Base-by-base conservation (phyloP, 768 basidiomycete genomes). In the Boletus tomentosulus region DNA sequence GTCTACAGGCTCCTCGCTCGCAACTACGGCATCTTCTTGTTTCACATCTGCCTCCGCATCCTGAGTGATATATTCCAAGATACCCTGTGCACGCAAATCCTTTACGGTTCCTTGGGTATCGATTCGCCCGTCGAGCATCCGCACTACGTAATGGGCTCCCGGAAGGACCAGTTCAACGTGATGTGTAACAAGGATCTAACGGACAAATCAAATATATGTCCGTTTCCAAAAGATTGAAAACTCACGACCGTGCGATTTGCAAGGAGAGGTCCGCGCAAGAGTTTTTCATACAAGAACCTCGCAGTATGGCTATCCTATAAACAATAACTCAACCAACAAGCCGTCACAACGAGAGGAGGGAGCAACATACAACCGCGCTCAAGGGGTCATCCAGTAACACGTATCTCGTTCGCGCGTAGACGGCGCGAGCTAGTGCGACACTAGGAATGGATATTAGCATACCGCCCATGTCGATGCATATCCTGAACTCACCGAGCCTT, bases 151-250 rank as follows among this genome's bases (percentile, higher is more conserved):
- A 60, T 84, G 63, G 0, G 87, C 81, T 0, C 82, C 84, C 0
- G 90, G 85, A 6, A 91, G 78, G 16, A 92, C 84, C 1, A 94
- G 79, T 47, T 92, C 87, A 27, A 92, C 84, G 62, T 92, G 89
- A 57, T 93, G 91, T 0, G 89, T 90, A 34, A 93, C 89, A 4
- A 87, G 74, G 38, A 86, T 72, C 84, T 84, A 54, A 3, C 10
- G 11, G 1, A 28, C 3, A 28, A 22, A 46, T 58, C 33, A 55
- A 38, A 6, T 9, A 46, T 12, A 37, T 4, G 6, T 12, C 3
- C 10, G 13, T 27, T 10, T 47, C 13, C 16, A 39, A 25, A 3
- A 3, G n/a, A 22, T 5, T 30, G 16, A 31, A 34, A n/a, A 65
- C 76, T 55, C 54, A 85, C 76, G 33, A 92, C 85, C 0, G 91